Conservation (phyloP, 139 green algal genomes). For the Auxenochlorella protothecoides region DNA sequence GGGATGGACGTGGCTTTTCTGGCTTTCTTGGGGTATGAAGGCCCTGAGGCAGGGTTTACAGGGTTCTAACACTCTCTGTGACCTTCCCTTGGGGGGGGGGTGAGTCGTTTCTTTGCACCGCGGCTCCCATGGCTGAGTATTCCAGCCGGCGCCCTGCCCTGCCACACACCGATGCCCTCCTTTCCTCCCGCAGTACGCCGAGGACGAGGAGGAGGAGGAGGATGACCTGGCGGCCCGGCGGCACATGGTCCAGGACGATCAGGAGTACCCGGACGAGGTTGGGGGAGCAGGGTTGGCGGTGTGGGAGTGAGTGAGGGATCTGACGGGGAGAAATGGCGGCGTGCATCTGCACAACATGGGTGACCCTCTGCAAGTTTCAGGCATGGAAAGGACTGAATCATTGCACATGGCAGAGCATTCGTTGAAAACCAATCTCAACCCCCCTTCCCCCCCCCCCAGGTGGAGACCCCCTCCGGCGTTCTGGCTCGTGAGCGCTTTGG, state of each 20-base stretch:
- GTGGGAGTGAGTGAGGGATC: background rate
- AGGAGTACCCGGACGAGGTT: constrained; percentile 76
- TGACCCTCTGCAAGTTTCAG: background rate
- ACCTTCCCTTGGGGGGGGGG: too few relatives aligned
- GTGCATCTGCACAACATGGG: background rate
- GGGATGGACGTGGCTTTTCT: too few relatives aligned
- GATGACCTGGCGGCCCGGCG: constrained; percentile 17
- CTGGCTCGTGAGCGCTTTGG: constrained; percentile 56
- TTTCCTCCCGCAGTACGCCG: constrained; percentile 4
- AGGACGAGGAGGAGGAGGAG: constrained; percentile 37
- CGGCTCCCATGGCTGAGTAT: too few relatives aligned
- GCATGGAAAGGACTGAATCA: too few relatives aligned
- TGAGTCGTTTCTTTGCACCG: too few relatives aligned
- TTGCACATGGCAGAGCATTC: too few relatives aligned
- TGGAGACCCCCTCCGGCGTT: constrained; percentile 67
- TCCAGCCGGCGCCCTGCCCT: too few relatives aligned
- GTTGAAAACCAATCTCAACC: too few relatives aligned
- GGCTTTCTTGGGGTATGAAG: too few relatives aligned
- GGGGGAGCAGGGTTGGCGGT: background rate
- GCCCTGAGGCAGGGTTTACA: too few relatives aligned
- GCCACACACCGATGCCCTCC: too few relatives aligned
- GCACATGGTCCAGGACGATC: constrained; percentile 39
- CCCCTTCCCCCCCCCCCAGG: constrained; percentile 11
- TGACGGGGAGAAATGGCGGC: background rate
- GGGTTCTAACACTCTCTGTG: too few relatives aligned